Percentiles rank a stretch among this genome's conserved stretches.
phyloP scores from a whole-genome alignment of 1,284 basidiomycete genomes.

The Butyriboletus appendiculatus region DNA sequence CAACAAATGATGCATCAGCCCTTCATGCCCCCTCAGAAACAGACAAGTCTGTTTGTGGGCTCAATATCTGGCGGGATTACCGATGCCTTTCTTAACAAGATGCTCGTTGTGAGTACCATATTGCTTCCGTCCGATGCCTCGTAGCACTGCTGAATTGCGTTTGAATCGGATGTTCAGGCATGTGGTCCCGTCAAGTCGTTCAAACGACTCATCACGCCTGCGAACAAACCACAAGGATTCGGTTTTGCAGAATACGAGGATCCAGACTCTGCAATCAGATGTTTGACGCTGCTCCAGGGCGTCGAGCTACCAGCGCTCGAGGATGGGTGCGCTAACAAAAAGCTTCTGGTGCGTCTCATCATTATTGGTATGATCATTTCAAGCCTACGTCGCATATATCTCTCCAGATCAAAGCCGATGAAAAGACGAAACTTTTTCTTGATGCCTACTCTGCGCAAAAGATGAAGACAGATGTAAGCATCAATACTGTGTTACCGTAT shows the following conservation, averaged over 20 bases:
- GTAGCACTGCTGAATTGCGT: constrained; percentile 1
- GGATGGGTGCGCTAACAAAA: constrained; percentile 83
- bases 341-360: constrained; percentile 69
- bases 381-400: constrained; percentile 38
- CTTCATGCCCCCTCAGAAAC: constrained; percentile 59
- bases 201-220: constrained; percentile 87
- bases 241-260: constrained; percentile 94
- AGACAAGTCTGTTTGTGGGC: constrained; percentile 85
- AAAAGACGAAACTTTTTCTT: constrained; percentile 86
- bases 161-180: constrained; percentile 49
- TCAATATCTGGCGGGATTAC: constrained; percentile 92
- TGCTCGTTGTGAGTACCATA: constrained; percentile 68
- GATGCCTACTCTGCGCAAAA: constrained; percentile 82
- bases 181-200: constrained; percentile 88
- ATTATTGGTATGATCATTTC: constrained; percentile 26
- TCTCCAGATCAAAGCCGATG: constrained; percentile 85
- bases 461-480: constrained; percentile 72
- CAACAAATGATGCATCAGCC: constrained; percentile 64
- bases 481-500: not conserved
- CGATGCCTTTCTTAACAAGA: constrained; percentile 74
- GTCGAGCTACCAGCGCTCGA: constrained; percentile 87
- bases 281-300: constrained; percentile 78
- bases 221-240: constrained; percentile 92
- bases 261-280: constrained; percentile 84
- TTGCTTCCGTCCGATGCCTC: not conserved